Percentiles rank a stretch among this genome's conserved stretches.
phyloP scores from a whole-genome alignment of 1,139 yeast species.

The Saccharomyces hybrid region DNA sequence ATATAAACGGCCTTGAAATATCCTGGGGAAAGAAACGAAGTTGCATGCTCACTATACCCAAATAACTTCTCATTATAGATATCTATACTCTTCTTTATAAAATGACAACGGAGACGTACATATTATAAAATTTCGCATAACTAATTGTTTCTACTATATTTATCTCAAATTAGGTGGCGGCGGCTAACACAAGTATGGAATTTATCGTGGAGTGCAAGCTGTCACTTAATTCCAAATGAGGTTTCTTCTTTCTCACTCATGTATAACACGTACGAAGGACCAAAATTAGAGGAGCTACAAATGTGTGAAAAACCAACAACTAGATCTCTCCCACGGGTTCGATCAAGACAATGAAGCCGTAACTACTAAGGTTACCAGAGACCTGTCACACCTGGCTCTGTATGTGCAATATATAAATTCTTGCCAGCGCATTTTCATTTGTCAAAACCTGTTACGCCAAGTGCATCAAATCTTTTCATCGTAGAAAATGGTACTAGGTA shows the following conservation, averaged over 20 bases:
- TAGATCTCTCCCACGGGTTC: background rate
- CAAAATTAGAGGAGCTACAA: background rate
- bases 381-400: background rate
- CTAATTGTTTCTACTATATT: background rate
- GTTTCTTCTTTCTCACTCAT: background rate
- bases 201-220: background rate
- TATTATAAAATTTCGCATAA: background rate
- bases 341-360: background rate
- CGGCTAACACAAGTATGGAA: background rate
- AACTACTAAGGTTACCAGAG: background rate
- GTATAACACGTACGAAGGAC: background rate
- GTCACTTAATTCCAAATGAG: too few relatives aligned
- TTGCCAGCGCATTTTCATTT: background rate
- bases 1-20: background rate
- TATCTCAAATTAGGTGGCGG: background rate
- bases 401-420: background rate
- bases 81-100: background rate
- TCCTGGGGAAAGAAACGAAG: background rate
- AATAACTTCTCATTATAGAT: background rate
- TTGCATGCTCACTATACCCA: background rate
- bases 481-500: background rate
- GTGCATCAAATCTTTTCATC: background rate
- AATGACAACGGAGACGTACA: background rate
- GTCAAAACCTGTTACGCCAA: background rate
- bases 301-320: background rate